These are phyloP conservation scores for Echria macrotheca DNA, from an alignment of 495 filamentous ascomycete species.

Conservation along the genomic window DNA sequence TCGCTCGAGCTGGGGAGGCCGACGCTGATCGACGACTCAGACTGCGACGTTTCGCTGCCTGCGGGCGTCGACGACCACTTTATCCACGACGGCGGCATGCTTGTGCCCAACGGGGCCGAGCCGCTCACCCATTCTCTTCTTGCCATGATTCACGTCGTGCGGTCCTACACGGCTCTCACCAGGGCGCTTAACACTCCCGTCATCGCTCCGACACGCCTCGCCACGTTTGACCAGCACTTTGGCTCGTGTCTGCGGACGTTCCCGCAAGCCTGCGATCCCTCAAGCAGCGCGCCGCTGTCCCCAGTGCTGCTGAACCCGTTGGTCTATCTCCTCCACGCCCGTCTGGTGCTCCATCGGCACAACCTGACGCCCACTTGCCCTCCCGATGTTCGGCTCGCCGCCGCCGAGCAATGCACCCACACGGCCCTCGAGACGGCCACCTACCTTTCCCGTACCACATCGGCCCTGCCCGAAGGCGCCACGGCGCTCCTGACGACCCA, in stretches of 20 bases:
- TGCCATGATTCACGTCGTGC: constrained; percentile 75
- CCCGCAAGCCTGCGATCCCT: constrained; percentile 63
- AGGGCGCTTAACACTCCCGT: constrained; percentile 62
- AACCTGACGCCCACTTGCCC: constrained; percentile 76
- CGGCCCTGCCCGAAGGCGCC: constrained; percentile 37
- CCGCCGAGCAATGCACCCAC: constrained; percentile 70
- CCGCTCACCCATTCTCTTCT: constrained; percentile 61
- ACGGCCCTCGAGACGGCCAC: constrained; percentile 72
- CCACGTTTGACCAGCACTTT: constrained; percentile 80
- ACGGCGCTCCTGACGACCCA: constrained; percentile 65
- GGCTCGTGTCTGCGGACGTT: constrained; percentile 65
- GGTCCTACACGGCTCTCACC: constrained; percentile 72
- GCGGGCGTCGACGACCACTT: constrained; percentile 77
- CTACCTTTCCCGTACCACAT: constrained; percentile 60
- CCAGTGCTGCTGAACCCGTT: constrained; percentile 68
- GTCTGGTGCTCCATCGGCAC: constrained; percentile 82
- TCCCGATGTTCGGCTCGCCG: constrained; percentile 55
- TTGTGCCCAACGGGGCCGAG: constrained; percentile 43
- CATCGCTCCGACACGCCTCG: constrained; percentile 64
- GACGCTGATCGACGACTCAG: constrained; percentile 78
- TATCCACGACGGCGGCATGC: constrained; percentile 58
- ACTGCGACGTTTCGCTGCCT: constrained; percentile 80
- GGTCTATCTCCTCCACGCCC: constrained; percentile 73
- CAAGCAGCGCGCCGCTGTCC: constrained; percentile 59
- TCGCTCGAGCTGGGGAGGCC: constrained; percentile 80